Base-by-base conservation (phyloP, 345 rosid species). In the Sonneratia caseolaris region DNA sequence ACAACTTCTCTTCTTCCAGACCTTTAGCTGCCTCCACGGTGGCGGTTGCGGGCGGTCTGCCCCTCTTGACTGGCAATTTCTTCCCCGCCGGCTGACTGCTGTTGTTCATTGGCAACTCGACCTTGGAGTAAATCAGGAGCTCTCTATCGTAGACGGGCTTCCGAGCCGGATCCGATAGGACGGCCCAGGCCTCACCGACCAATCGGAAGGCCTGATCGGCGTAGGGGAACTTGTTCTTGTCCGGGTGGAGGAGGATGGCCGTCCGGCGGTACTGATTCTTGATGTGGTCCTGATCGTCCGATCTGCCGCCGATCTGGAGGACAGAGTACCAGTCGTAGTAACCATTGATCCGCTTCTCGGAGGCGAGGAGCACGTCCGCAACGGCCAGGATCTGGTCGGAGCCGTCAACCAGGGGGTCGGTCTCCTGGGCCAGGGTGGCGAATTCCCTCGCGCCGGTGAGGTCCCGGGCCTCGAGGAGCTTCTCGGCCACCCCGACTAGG, bases 231-330 rank as follows among this genome's bases (percentile, higher is more conserved):
- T 81, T 83, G 81, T 90, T 95, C 77, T 95, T 92, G 80, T 95
- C 97, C 0, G 97, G 93, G 75, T 88, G 99, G 57, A 94, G 89
- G 48, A 91, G 96, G n/a, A 94, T 84, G 59, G 97, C 97, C 19
- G 90, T 85, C n/a, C 87, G 85, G 4, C 93, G 97, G 78, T 90
- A 94, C 74, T 94, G 91, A 48, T 76, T 85, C 84, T 84, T 90
- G 70, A 92, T 82, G 57, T 81, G 88, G 38, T 85, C 91, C 36
- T n/a, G 75, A 76, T 91, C 93, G 6, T 74, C 77, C 37, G 93
- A 77, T 4, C 81, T 80, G 19, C 71, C 78, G 15, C 77, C 90
- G 75, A 90, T 64, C 81, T 89, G 97, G 59, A 95, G 84, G 85
- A 95, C 80, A 59, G 86, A 69, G 85, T 90, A 92, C 97, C 97